Base-by-base conservation (phyloP, 352 stramenopile genomes). In the Pythium aristosporum region DNA sequence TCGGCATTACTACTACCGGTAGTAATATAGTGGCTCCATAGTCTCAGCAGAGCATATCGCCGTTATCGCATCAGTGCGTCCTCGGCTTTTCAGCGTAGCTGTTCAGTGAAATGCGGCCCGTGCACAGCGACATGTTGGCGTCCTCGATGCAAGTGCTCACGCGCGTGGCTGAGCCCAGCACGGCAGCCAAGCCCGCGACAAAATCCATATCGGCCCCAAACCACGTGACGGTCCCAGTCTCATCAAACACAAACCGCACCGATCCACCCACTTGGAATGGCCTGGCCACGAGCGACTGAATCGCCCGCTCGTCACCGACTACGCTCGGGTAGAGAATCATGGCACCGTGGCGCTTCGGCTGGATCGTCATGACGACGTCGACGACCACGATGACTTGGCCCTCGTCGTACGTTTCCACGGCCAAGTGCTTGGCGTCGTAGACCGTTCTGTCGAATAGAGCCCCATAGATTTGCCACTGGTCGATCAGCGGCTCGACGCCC, bases 201-300 rank as follows among this genome's bases (percentile, higher is more conserved):
- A 88, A 77, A 69, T 89, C 75, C 69, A 79, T 76, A 56, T 89
- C 77, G 23, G 75, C 73, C 34, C 76, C 77, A 49, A 88, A 77
- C 76, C 74, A 87, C 49, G 66, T 80, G 23, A 54, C 28, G 11
- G 1, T 54, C 3, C 20, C 48, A 4, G 25, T 41, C 25, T 25
- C 48, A 10, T 54, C 48, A 21, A 54, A 54, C 48, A 54, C 48
- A 28, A 54, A 54, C 25, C 48, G 48, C 48, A 54, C 48, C 1
- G 48, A 78, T 12, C 77, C 75, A 2, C 62, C 58, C 1, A 80
- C 64, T 18, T 69, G 30, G 10, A 88, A 69, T 46, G 69, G 51
- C 11, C 42, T 63, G 16, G 73, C 57, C 15, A 85, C 72, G 18
- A 88, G 55, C 44, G 71, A 68, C 42, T 88, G 80, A n/a, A 83